Evolutionary conservation across 495 filamentous ascomycete genomes (phyloP), one percentile per base, ranked within the genome.

Genomic region (Thozetella sp.): DNA sequence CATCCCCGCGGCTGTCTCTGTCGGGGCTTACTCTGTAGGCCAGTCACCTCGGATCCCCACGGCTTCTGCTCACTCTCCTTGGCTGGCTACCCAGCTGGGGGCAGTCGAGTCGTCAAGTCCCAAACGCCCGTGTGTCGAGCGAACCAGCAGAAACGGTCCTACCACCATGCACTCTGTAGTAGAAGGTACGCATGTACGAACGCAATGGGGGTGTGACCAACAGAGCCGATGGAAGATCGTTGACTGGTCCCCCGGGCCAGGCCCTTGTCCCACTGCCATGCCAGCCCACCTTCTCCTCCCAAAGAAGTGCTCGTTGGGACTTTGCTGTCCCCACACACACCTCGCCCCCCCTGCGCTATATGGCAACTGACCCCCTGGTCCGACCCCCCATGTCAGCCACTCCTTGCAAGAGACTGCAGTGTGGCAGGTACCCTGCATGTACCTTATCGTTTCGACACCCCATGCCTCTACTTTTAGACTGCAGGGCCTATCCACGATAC

Each of bases 381-480:
- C 43, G 43, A 48, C 43, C 43, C 43, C 43, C 43, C 43, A 9
- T 48, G 43, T 48, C 43, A 48, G 43, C 43, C 43, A 10, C 43
- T 45, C 37, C 20, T n/a, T 19, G 51, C 2, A 45, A 23, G 23
- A 17, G 22, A 48, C 17, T 53, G 30, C 23, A 3, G 3, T 2
- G 22, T 25, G 6, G 17, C 30, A 56, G 37, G 34, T 56, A 56
- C 54, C 22, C 34, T 56, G 20, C 19, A 57, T 55, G 48, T 57
- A 63, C 59, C 60, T 51, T 53, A 46, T 59, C 55, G 20, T 22
- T 27, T 52, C 64, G 54, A 48, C 22, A 56, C 37, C 23, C 34
- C 54, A 56, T 48, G 40, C 65, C 37, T 55, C 61, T 67, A 66
- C 66, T 69, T 66, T 73, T 67, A 65, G 62, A 69, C 37, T 22